Evolutionary conservation across 108 stramenopile species (phyloP).

Genomic region (Craspedostauros australis): DNA sequence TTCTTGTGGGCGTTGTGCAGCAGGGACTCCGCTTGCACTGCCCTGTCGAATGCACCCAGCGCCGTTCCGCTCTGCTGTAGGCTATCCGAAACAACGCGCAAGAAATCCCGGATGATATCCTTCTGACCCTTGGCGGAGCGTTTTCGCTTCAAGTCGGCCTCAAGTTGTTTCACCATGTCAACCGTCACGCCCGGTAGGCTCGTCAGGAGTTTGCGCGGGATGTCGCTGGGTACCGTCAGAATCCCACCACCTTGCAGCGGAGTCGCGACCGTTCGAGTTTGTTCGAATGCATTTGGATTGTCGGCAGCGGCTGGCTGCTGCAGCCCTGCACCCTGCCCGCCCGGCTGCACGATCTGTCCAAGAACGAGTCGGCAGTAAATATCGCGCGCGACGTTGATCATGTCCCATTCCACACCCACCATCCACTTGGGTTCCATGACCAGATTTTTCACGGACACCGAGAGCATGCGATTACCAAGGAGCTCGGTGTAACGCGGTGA

Average conservation of each 20-base stretch:
- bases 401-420: conserved; percentile 89
- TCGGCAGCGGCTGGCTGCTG: conserved; percentile 32
- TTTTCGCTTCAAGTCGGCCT: conserved; percentile 52
- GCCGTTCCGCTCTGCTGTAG: conserved; percentile 30
- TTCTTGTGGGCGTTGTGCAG: conserved; percentile 38
- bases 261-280: conserved; percentile 66
- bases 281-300: conserved; percentile 48
- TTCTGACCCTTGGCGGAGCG: conserved; percentile 85
- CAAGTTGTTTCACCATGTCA: conserved; percentile 45
- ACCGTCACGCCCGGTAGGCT: conserved; percentile 61
- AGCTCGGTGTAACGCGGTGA: conserved; percentile 72
- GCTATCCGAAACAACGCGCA: conserved; percentile 72
- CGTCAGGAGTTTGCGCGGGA: conserved; percentile 61
- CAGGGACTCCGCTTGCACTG: conserved; percentile 59
- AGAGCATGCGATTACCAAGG: conserved; percentile 65
- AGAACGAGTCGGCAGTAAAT: conserved; percentile 80
- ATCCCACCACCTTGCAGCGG: conserved; percentile 85
- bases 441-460: conserved; percentile 57
- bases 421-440: conserved; percentile 89
- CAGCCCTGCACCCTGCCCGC: conserved; percentile 82
- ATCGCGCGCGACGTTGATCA: conserved; percentile 84
- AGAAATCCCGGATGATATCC: conserved; percentile 65
- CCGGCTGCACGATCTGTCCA: conserved; percentile 73
- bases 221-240: conserved; percentile 52
- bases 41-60: conserved; percentile 50